These are phyloP conservation scores for Syzygium oleosum DNA, from an alignment of 345 rosid species.

Conservation along the genomic window DNA sequence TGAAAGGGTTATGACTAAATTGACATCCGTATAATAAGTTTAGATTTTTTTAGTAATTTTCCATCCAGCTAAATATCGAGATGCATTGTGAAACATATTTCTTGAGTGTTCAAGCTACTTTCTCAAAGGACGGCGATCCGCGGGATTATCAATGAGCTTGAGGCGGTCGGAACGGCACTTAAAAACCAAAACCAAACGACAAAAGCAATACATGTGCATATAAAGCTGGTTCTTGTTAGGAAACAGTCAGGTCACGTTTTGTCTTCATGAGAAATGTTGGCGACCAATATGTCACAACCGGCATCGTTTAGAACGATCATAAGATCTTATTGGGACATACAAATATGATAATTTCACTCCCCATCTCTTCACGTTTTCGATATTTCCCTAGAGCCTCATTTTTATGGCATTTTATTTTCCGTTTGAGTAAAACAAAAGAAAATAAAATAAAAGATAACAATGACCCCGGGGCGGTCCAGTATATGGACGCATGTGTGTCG, in stretches of 20 bases:
- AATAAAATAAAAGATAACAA: neutral
- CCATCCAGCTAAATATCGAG: too few species aligned
- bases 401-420: neutral
- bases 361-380: neutral
- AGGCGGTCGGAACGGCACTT: neutral
- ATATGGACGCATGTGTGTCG: neutral
- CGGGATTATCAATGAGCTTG: neutral
- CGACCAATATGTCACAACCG: neutral
- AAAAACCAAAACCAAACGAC: neutral
- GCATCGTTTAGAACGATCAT: neutral
- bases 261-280: neutral
- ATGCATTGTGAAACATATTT: neutral
- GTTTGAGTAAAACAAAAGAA: neutral
- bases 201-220: neutral
- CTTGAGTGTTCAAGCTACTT: neutral
- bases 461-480: neutral
- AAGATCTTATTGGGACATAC: neutral
- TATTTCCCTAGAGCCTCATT: neutral
- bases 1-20: neutral
- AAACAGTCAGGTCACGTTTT: neutral
- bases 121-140: neutral
- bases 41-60: neutral
- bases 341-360: neutral
- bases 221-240: neutral
- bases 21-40: neutral